Base-by-base conservation (phyloP, 495 filamentous ascomycete genomes). In the Xanthoparmelia taractica region DNA sequence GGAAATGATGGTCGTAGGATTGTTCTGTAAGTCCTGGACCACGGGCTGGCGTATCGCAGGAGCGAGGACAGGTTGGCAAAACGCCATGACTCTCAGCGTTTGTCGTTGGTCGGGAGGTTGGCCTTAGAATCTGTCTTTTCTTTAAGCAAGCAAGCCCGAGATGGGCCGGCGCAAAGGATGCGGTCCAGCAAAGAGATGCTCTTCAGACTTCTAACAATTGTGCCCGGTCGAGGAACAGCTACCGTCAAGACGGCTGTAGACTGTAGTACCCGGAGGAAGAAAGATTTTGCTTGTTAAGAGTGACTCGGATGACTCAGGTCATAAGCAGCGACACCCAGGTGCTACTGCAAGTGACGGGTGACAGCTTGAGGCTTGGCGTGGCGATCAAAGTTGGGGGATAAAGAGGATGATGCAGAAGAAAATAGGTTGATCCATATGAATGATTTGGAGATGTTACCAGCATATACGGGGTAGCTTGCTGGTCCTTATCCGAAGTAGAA, bases 51-150 rank as follows among this genome's bases (percentile, higher is more conserved):
- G 86, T 50, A 80, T 84, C 36, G 78, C 71, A 63, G 82, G 78
- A 54, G 83, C 83, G 66, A 84, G 85, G 52, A 82, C 83, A 65
- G 90, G 85, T 67, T 91, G 85, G 40, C 87, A 90, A 73, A 96
- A 94, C 6, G 92, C 92, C 92, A 96, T 96, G 66, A 72, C 29
- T 33, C 15, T 33, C 25, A 18, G 18, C 3, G 1, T 1, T 8
- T 31, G 48, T 52, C 23, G 31, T 33, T 20, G 2, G 15, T 6
- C 8, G 27, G 13, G 2, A 17, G 1, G 7, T 50, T 29, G 2
- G 8, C 8, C 1, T 17, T 52, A 13, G 18, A 33, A 29, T 20
- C 29, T 54, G 29, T 34, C 2, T 33, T 33, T 11, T 8, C 17
- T 54, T 7, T n/a, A 17, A 27, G 50, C 50, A 33, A 33, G 33